Conservation (phyloP, 1,284 basidiomycete genomes). For the Ceratobasidium sp. region DNA sequence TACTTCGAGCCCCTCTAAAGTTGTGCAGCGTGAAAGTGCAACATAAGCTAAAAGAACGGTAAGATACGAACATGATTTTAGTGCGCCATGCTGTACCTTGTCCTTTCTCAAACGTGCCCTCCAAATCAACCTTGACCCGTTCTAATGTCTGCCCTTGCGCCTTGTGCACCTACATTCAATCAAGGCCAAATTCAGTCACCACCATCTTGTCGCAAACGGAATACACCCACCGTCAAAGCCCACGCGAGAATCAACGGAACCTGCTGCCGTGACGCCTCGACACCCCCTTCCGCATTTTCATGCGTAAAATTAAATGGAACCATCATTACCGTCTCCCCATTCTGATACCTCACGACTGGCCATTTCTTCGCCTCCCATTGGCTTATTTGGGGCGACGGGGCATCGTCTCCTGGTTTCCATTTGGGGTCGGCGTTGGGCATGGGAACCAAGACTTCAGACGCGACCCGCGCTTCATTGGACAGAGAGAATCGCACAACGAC, state of each 20-base stretch:
- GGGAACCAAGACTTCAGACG: background rate
- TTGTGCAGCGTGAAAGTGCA: slow-evolving; percentile 54
- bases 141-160: slow-evolving; percentile 86
- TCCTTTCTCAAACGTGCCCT: slow-evolving; percentile 82
- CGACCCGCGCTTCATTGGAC: slow-evolving; percentile 1
- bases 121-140: slow-evolving; percentile 77
- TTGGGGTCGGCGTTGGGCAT: slow-evolving; percentile 20
- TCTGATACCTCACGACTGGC: slow-evolving; percentile 47
- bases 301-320: slow-evolving; percentile 50
- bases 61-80: background rate
- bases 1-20: slow-evolving; percentile 53
- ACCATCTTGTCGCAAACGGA: background rate
- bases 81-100: slow-evolving; percentile 42
- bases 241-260: slow-evolving; percentile 65
- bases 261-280: slow-evolving; percentile 52
- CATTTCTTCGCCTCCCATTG: slow-evolving; percentile 14
- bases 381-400: background rate
- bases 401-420: background rate
- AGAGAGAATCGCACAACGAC: slow-evolving; percentile 30
- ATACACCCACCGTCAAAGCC: slow-evolving; percentile 60
- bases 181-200: background rate
- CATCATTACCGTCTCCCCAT: slow-evolving; percentile 29
- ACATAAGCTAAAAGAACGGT: slow-evolving; percentile 52
- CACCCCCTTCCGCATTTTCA: slow-evolving; percentile 50
- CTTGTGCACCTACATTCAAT: slow-evolving; percentile 81